These are phyloP conservation scores for Cucurbita moschata DNA, from an alignment of 306 rosid species.

Conservation along the genomic window DNA sequence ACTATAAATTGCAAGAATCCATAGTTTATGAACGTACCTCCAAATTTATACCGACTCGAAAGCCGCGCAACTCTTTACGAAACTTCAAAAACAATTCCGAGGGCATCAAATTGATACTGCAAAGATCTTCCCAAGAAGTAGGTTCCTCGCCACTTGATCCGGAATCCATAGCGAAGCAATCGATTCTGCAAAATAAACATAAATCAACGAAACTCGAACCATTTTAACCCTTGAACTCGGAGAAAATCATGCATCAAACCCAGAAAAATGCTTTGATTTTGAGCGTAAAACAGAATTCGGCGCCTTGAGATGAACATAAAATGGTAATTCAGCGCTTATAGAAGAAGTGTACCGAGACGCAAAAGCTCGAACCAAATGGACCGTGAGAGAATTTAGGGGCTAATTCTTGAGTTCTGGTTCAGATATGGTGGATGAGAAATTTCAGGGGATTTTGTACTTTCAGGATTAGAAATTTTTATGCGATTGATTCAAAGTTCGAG, in stretches of 20 bases:
- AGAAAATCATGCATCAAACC: neutral
- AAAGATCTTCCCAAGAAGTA: slow-evolving; percentile 58
- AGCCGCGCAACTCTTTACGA: slow-evolving; percentile 60
- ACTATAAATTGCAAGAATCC: neutral
- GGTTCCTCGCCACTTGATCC: slow-evolving; percentile 44
- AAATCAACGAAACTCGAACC: neutral
- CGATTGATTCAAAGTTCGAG: too few relatives aligned
- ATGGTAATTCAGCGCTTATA: neutral
- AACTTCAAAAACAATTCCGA: slow-evolving; percentile 73
- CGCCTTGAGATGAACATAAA: neutral
- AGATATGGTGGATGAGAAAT: neutral
- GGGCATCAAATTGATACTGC: slow-evolving; percentile 56
- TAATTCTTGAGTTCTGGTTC: neutral
- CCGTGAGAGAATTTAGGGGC: neutral
- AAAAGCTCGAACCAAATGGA: neutral
- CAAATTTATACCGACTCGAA: slow-evolving; percentile 72
- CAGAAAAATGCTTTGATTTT: neutral
- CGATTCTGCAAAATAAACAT: slow-evolving; percentile 10
- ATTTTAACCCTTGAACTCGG: neutral
- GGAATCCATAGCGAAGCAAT: slow-evolving; percentile 27
- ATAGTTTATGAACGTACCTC: slow-evolving; percentile 34
- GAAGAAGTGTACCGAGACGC: too few relatives aligned
- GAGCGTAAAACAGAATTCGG: neutral
- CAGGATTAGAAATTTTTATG: too few relatives aligned
- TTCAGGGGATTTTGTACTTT: too few relatives aligned